phyloP scores from a whole-genome alignment of 306 rosid species.

The Aeschynomene evenia region DNA sequence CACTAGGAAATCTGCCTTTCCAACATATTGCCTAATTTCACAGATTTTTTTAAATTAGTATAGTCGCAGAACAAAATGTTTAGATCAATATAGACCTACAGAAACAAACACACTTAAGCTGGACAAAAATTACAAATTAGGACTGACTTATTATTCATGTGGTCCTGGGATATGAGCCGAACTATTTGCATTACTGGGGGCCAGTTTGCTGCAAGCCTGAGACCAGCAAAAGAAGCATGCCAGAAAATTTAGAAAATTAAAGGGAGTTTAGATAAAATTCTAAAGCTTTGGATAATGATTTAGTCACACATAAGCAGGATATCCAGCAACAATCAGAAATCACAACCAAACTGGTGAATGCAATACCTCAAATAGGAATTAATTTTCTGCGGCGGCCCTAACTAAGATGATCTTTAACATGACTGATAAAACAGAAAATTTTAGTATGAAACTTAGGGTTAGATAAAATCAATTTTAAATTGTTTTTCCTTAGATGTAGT shows the following conservation, averaged over 20 bases:
- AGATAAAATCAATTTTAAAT: too few species aligned
- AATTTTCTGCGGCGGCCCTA: not conserved
- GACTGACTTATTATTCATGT: slow-evolving; percentile 90
- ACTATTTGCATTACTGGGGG: slow-evolving; percentile 87
- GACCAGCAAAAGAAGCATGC: slow-evolving; percentile 32
- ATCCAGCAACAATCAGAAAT: not conserved
- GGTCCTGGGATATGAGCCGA: slow-evolving; percentile 94
- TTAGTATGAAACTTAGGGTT: not conserved
- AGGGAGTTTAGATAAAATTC: slow-evolving; percentile 15
- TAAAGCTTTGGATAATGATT: not conserved
- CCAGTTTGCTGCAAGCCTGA: slow-evolving; percentile 99
- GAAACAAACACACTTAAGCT: not conserved
- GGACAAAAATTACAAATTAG: slow-evolving; percentile 20
- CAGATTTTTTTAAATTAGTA: slow-evolving; percentile 25
- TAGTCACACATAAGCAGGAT: slow-evolving; percentile 1
- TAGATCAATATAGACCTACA: slow-evolving; percentile 8
- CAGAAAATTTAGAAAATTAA: slow-evolving; percentile 7
- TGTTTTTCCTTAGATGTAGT: too few species aligned
- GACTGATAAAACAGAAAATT: not conserved
- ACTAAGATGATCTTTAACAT: not conserved
- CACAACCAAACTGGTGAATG: not conserved
- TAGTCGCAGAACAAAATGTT: slow-evolving; percentile 8
- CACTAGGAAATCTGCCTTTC: slow-evolving; percentile 95
- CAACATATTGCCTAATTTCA: slow-evolving; percentile 82
- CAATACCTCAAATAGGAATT: not conserved